Conservation (phyloP, 1,284 basidiomycete species). For the Mycosarcoma mackinlayi region DNA sequence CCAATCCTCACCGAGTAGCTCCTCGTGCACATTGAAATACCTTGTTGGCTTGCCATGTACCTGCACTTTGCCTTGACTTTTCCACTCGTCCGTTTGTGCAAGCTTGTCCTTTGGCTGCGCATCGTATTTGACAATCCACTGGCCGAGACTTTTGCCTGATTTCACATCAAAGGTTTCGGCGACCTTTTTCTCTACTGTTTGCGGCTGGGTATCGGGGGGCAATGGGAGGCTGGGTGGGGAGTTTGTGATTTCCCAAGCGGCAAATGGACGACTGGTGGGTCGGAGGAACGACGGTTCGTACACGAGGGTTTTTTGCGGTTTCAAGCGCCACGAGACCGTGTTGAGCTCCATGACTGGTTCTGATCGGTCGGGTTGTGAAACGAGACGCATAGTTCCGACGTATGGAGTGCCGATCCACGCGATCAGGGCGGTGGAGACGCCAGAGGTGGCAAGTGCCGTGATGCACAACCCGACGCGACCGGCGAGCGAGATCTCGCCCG, state of each 20-base stretch:
- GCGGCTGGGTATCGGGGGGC: neutral
- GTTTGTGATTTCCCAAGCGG: slow-evolving; percentile 73
- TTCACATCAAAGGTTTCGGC: slow-evolving; percentile 65
- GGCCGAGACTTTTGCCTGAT: slow-evolving; percentile 76
- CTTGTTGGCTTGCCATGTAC: slow-evolving; percentile 69
- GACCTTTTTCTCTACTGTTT: slow-evolving; percentile 23
- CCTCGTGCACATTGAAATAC: slow-evolving; percentile 85
- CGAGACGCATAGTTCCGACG: slow-evolving; percentile 70
- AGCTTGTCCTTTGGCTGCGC: slow-evolving; percentile 75
- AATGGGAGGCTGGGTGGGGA: slow-evolving; percentile 29
- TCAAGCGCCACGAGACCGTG: slow-evolving; percentile 76
- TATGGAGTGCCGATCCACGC: slow-evolving; percentile 77
- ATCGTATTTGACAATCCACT: slow-evolving; percentile 79
- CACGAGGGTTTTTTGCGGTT: slow-evolving; percentile 75
- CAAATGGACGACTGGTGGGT: slow-evolving; percentile 78
- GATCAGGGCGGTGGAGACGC: slow-evolving; percentile 79
- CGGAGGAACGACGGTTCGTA: slow-evolving; percentile 80
- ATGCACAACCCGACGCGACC: slow-evolving; percentile 78
- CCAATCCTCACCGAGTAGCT: slow-evolving; percentile 73
- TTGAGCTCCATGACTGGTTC: slow-evolving; percentile 70
- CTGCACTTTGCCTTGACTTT: slow-evolving; percentile 33
- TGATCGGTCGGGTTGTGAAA: neutral
- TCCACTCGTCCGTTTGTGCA: slow-evolving; percentile 69
- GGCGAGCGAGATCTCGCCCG: slow-evolving; percentile 77
- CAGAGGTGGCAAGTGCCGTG: slow-evolving; percentile 78